Evolutionary conservation across 78 protist genomes (phyloP), one percentile per base, ranked within the genome.

Genomic region (Blattamonas nauphoetae): DNA sequence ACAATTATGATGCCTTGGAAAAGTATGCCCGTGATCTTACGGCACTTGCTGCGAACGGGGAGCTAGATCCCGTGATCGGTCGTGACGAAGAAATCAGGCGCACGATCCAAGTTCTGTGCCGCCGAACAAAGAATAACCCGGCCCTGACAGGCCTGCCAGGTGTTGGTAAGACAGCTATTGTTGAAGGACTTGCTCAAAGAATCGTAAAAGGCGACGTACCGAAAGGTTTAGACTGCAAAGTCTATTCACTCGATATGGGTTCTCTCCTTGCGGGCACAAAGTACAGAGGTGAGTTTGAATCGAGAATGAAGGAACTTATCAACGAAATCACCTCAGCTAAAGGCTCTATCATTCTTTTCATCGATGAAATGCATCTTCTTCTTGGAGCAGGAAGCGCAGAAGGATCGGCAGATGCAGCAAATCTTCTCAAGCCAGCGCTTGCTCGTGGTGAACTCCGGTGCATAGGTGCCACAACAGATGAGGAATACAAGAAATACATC

Each of bases 211-310:
- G 98, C 45, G 99, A 97, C 77, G 97, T 98, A 45, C 99, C 99
- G 0, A 92, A 93, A 64, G 41, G 87, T 44, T 85, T 98, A 43
- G 85, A 87, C 71, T 5, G n/a, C 29, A 5, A 42, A 32, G 93
- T 98, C 81, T 44, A 90, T 45, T 11, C 96, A 3, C 94, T 98
- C 78, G 99, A 98, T 90, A 88, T 98, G 93, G 98, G 97, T 2
- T 93, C 97, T 11, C 91, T 98, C 45, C 88, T 97, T 33, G 99
- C 99, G 2, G 99, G 99, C 36, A 86, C 92, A 42, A 92, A 92
- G 85, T 97, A 95, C 90, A 88, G 98, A 41, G 99, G 99, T 45
- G 98, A 97, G 91, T 97, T 97, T 80, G 99, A 98, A 86, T 99
- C 97, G 87, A 89, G 99, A 3, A 86, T 92, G 55, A 90, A 87